Evolutionary conservation across 139 green algal genomes (phyloP).

Genomic region (Haematococcus sp.): DNA sequence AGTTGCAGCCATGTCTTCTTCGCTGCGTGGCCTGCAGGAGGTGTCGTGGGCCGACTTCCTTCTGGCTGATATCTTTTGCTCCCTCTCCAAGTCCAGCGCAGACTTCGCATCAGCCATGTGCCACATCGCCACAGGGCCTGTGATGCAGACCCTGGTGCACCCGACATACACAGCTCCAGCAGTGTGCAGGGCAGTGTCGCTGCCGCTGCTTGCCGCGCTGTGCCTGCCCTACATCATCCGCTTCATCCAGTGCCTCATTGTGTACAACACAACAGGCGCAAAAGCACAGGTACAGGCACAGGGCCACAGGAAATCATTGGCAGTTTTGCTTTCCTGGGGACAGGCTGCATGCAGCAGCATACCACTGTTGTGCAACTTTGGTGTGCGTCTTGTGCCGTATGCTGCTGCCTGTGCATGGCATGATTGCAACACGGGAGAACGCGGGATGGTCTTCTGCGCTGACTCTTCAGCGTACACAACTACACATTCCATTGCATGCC

Average conservation of each 20-base stretch:
- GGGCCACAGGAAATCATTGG: neutral
- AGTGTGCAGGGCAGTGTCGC: slow-evolving; percentile 16
- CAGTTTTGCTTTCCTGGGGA: neutral
- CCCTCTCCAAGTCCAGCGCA: slow-evolving; percentile 77
- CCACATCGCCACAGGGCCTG: slow-evolving; percentile 18
- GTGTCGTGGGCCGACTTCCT: slow-evolving; percentile 95
- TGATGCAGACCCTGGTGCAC: slow-evolving; percentile 14
- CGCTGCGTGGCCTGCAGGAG: neutral
- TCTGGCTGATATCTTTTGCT: slow-evolving; percentile 92
- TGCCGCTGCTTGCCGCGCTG: slow-evolving; percentile 62
- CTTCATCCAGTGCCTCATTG: slow-evolving; percentile 88
- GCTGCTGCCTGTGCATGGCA: neutral
- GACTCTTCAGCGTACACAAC: no score
- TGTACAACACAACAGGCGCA: slow-evolving; percentile 65
- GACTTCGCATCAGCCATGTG: slow-evolving; percentile 58
- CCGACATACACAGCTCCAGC: neutral
- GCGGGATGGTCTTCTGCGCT: no score
- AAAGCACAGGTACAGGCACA: slow-evolving; percentile 34
- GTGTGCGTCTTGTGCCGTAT: neutral
- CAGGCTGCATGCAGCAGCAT: neutral
- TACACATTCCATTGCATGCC: no score
- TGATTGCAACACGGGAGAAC: no score
- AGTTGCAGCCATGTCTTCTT: no score
- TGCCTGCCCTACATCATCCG: slow-evolving; percentile 81
- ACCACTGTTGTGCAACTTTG: neutral